phyloP scores from a whole-genome alignment of 345 rosid species.

The Boechera retrofracta region DNA sequence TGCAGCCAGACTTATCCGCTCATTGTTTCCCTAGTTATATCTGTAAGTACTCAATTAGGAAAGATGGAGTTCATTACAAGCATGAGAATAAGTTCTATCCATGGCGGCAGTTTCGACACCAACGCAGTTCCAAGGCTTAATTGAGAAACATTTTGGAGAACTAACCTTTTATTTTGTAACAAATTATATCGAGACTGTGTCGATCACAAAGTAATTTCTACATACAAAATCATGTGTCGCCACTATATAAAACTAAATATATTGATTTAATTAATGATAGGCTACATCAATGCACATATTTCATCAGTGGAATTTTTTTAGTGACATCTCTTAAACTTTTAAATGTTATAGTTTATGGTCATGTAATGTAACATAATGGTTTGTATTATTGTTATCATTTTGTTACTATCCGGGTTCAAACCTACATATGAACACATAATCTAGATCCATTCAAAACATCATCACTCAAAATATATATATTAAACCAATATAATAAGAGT shows the following conservation, averaged over 20 bases:
- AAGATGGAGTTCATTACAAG: constrained; percentile 38
- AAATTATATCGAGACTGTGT: background rate
- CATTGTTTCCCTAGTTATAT: constrained; percentile 31
- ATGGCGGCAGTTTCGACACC: constrained; percentile 23
- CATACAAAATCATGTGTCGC: background rate
- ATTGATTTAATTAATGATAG: background rate
- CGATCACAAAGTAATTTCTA: background rate
- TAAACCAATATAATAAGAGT: too few relatives aligned
- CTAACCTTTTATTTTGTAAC: background rate
- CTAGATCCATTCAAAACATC: background rate
- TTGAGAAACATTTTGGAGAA: background rate
- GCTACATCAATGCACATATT: background rate
- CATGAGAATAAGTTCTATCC: constrained; percentile 32
- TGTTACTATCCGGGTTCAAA: too few relatives aligned
- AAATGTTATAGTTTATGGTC: too few relatives aligned
- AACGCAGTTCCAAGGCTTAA: constrained; percentile 1
- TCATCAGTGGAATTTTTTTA: too few relatives aligned
- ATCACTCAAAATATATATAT: background rate
- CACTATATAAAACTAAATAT: background rate
- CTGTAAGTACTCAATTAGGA: constrained; percentile 31
- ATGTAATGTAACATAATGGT: too few relatives aligned
- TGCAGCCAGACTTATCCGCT: constrained; percentile 35
- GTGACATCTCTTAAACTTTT: too few relatives aligned
- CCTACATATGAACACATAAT: background rate
- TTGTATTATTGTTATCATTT: too few relatives aligned